Percentiles rank a stretch among this genome's conserved stretches.
Evolutionary conservation across 2,329 filamentous ascomycete genomes (phyloP).

Genomic region (Neofusicoccum sp.): DNA sequence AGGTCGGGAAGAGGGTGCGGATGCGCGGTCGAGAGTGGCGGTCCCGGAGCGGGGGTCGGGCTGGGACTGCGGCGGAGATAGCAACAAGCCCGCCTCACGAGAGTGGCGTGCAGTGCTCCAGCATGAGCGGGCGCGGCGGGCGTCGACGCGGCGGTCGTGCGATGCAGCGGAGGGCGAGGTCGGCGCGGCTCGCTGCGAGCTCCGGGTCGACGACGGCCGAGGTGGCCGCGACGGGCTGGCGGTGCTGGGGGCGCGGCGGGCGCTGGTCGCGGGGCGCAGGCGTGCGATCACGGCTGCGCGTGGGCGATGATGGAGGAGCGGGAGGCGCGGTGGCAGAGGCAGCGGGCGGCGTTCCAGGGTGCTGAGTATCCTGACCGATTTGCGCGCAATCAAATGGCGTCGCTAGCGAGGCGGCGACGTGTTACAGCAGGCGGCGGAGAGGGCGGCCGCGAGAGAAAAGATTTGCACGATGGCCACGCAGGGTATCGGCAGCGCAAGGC

Average conservation of each 20-base stretch:
- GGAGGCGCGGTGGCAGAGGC: conserved; percentile 7
- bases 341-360: background rate
- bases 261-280: conserved; percentile 13
- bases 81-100: conserved; percentile 16
- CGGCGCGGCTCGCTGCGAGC: conserved; percentile 5
- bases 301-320: conserved; percentile 22
- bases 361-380: conserved; percentile 17
- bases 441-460: conserved; percentile 4
- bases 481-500: conserved; percentile 16
- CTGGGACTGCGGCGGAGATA: background rate
- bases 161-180: conserved; percentile 14
- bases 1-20: background rate
- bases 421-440: conserved; percentile 7
- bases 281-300: conserved; percentile 22
- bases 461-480: conserved; percentile 13
- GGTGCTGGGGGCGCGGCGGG: conserved; percentile 1
- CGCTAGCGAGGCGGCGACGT: conserved; percentile 17
- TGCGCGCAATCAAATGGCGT: conserved; percentile 20
- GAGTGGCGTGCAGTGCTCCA: conserved; percentile 8
- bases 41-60: conserved; percentile 6
- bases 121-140: conserved; percentile 16
- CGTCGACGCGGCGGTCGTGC: conserved; percentile 12
- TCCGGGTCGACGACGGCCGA: conserved; percentile 14
- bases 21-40: conserved; percentile 9
- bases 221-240: background rate